Conservation (phyloP, 768 basidiomycete species). For the Calvatia gigantea region DNA sequence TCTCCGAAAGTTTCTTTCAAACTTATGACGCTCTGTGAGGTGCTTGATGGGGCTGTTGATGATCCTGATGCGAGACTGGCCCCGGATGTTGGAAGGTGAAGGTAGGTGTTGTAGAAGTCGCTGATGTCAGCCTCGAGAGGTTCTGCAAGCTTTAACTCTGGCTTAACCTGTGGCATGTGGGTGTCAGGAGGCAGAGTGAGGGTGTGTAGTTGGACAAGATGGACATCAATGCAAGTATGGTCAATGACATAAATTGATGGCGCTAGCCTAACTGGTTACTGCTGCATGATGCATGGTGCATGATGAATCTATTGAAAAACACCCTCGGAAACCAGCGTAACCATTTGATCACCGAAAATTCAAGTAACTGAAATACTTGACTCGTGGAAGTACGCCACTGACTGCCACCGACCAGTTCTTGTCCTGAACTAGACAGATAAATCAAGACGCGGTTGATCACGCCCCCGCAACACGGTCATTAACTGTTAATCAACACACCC, state of each 20-base stretch:
- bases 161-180: background rate
- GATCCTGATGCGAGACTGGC: background rate
- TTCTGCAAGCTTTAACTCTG: background rate
- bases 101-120: background rate
- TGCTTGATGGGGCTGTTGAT: background rate
- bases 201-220: background rate
- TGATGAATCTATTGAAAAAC: too few relatives aligned
- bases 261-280: background rate
- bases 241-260: background rate
- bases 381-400: too few relatives aligned
- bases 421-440: too few relatives aligned
- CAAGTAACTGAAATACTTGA: too few relatives aligned
- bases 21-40: background rate
- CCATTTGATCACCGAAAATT: too few relatives aligned
- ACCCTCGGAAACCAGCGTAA: too few relatives aligned
- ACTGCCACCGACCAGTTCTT: too few relatives aligned
- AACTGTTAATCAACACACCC: too few relatives aligned
- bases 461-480: too few relatives aligned
- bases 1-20: background rate
- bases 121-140: conserved; percentile 9
- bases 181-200: background rate
- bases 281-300: background rate
- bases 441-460: too few relatives aligned
- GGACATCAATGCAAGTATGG: background rate
- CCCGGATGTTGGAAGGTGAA: background rate